Conservation (phyloP, 148 eudicot genomes). For the Drosera capensis region DNA sequence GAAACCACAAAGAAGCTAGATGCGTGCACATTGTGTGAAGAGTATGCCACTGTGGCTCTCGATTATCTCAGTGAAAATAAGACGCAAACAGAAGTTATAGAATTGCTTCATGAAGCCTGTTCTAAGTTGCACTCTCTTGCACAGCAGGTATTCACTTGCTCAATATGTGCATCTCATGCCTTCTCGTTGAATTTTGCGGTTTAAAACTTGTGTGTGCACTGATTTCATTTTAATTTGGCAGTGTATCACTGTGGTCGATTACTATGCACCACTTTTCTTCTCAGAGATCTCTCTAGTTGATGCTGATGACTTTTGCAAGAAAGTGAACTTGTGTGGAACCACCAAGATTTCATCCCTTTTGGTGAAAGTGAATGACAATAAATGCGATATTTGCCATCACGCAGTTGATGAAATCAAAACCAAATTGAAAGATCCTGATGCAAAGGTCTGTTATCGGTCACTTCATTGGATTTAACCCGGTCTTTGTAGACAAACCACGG, state of each 20-base stretch:
- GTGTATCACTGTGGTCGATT: constrained; percentile 69
- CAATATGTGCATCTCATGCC: not conserved
- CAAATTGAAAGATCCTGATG: constrained; percentile 78
- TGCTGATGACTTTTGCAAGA: constrained; percentile 53
- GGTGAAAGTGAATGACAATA: constrained; percentile 14
- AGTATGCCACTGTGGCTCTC: constrained; percentile 40
- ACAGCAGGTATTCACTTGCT: constrained; percentile 46
- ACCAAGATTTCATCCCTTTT: constrained; percentile 10
- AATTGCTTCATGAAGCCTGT: constrained; percentile 51
- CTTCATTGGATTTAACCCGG: not conserved
- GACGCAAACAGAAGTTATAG: constrained; percentile 44
- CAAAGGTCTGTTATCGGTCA: constrained; percentile 62
- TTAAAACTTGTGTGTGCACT: not conserved
- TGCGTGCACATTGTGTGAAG: constrained; percentile 52
- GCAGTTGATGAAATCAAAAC: constrained; percentile 39
- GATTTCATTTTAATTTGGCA: constrained; percentile 16
- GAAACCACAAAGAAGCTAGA: constrained; percentile 16
- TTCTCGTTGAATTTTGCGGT: no score
- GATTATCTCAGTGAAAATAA: constrained; percentile 40
- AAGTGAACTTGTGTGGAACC: constrained; percentile 39
- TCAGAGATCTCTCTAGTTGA: constrained; percentile 36
- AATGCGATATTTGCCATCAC: constrained; percentile 50
- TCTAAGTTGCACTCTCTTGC: constrained; percentile 30
- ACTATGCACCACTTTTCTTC: constrained; percentile 70
- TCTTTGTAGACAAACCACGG: not conserved